These are phyloP conservation scores for Trypethelium eluteriae DNA, from an alignment of 495 filamentous ascomycete genomes.

Conservation along the genomic window DNA sequence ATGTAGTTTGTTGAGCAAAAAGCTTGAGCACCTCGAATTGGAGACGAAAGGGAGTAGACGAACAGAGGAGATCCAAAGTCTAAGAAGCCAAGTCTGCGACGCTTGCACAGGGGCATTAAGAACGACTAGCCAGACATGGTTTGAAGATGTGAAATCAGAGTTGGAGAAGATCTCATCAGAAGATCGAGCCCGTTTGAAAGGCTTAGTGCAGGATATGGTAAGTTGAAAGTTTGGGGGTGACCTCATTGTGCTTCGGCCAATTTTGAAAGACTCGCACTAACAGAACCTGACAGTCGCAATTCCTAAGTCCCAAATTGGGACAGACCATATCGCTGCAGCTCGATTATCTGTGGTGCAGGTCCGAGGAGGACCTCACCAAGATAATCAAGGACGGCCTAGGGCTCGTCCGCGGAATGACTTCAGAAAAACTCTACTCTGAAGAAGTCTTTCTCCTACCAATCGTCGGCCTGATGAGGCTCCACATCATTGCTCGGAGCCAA, in stretches of 20 bases:
- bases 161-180: not conserved
- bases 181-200: not conserved
- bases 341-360: constrained; percentile 2
- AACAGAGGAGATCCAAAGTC: not conserved
- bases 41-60: not conserved
- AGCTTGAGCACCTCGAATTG: not conserved
- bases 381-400: not conserved
- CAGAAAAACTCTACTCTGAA: not conserved
- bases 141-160: not conserved
- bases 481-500: not conserved
- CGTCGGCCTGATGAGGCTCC: constrained; percentile 1
- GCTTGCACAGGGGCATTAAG: not conserved
- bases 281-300: not conserved
- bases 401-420: not conserved
- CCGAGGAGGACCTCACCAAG: not conserved
- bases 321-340: not conserved
- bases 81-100: not conserved
- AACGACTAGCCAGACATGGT: constrained; percentile 9
- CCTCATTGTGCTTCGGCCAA: not conserved
- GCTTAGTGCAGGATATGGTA: not conserved
- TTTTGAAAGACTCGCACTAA: not conserved
- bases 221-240: not conserved
- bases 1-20: not conserved
- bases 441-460: not conserved
- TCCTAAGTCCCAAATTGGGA: not conserved